Percentiles rank a stretch among this genome's conserved stretches.
These are phyloP conservation scores for Xylaria sp. DNA, from an alignment of 2,329 filamentous ascomycete genomes.

Conservation along the genomic window DNA sequence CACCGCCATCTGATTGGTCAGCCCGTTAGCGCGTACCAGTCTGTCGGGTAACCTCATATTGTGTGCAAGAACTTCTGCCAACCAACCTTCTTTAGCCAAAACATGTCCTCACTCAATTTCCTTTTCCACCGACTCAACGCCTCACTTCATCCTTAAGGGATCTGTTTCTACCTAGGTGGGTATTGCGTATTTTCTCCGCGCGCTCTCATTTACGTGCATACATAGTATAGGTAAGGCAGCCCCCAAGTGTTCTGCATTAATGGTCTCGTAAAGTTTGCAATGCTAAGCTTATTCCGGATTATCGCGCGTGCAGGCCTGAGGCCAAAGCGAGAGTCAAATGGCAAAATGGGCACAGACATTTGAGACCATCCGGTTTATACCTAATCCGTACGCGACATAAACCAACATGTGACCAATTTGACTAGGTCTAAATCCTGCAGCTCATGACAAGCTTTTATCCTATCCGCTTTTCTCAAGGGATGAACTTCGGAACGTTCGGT, in stretches of 20 bases:
- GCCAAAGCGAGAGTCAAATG: slow-evolving; percentile 2
- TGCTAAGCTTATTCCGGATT: slow-evolving; percentile 2
- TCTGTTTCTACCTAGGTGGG: slow-evolving; percentile 7
- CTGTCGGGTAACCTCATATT: slow-evolving; percentile 33
- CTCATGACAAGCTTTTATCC: slow-evolving; percentile 6
- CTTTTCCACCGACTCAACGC: slow-evolving; percentile 3
- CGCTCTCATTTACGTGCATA: not conserved
- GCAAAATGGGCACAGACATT: not conserved
- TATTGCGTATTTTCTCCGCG: not conserved
- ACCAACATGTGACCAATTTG: slow-evolving; percentile 21
- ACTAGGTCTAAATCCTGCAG: slow-evolving; percentile 26
- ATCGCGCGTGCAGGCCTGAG: slow-evolving; percentile 4
- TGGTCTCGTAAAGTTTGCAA: not conserved
- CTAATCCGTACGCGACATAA: slow-evolving; percentile 6
- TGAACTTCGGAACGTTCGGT: not conserved
- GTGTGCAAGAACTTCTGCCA: slow-evolving; percentile 6
- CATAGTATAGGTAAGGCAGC: not conserved
- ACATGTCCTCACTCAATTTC: not conserved
- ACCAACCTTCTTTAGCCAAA: slow-evolving; percentile 7
- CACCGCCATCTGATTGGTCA: slow-evolving; percentile 21
- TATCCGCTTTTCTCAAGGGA: slow-evolving; percentile 1
- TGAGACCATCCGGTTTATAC: slow-evolving; percentile 8
- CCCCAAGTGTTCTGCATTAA: not conserved
- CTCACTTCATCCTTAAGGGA: slow-evolving; percentile 13
- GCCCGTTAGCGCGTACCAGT: slow-evolving; percentile 26